phyloP scores from a whole-genome alignment of 495 filamentous ascomycete genomes.

The Aspergillus coremiiformis region DNA sequence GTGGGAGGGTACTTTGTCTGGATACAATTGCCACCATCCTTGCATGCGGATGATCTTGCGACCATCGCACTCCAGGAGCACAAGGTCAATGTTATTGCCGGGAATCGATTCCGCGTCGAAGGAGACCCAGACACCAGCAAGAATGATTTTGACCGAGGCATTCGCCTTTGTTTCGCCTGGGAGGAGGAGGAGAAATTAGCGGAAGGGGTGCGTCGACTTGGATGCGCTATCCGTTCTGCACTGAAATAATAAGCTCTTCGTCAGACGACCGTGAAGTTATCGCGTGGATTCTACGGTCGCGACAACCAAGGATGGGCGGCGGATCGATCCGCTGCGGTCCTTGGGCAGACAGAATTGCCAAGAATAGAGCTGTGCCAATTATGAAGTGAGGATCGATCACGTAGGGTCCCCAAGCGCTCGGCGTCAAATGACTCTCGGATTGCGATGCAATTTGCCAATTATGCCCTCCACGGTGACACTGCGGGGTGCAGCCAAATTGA shows the following conservation, averaged over 20 bases:
- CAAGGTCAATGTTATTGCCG: constrained; percentile 56
- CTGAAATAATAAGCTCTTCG: background rate
- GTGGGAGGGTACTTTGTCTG: constrained; percentile 78
- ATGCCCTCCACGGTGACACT: background rate
- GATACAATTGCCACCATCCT: constrained; percentile 51
- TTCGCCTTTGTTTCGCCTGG: constrained; percentile 72
- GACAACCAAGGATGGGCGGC: background rate
- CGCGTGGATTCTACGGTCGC: background rate
- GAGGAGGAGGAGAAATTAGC: constrained; percentile 58
- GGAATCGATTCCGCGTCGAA: constrained; percentile 59
- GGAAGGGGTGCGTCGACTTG: constrained; percentile 50
- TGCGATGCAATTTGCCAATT: background rate
- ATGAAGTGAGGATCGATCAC: background rate
- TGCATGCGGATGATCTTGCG: constrained; percentile 50
- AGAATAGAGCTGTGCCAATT: background rate
- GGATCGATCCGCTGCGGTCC: constrained; percentile 1
- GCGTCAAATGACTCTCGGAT: background rate
- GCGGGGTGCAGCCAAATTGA: background rate
- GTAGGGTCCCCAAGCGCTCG: background rate
- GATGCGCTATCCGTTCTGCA: background rate
- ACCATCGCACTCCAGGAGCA: constrained; percentile 29
- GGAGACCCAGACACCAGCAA: constrained; percentile 39
- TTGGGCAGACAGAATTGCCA: background rate
- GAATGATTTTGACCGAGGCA: constrained; percentile 42
- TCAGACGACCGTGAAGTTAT: background rate